These are phyloP conservation scores for Alternaria consortialis DNA, from an alignment of 2,329 filamentous ascomycete genomes.

Conservation along the genomic window DNA sequence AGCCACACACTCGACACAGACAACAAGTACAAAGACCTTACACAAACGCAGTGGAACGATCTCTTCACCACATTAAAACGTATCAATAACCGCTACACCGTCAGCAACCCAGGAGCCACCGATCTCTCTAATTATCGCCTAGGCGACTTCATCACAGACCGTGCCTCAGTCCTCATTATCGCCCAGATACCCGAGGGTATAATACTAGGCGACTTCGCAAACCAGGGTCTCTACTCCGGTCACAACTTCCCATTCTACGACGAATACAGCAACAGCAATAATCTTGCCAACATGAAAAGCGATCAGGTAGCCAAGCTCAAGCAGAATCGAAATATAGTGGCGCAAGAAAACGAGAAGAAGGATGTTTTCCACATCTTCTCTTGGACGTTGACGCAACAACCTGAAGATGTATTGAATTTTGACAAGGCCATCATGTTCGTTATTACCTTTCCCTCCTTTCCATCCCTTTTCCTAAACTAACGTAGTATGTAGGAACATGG, in stretches of 20 bases:
- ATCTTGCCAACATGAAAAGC: slow-evolving; percentile 40
- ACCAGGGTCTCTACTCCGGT: slow-evolving; percentile 47
- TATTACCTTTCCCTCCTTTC: too few relatives aligned
- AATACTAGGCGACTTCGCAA: slow-evolving; percentile 40
- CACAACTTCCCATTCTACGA: slow-evolving; percentile 49
- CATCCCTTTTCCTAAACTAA: not conserved
- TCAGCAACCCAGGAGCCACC: slow-evolving; percentile 31
- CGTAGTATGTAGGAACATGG: slow-evolving; percentile 32
- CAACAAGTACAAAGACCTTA: slow-evolving; percentile 51
- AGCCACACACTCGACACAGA: slow-evolving; percentile 57
- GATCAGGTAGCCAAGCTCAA: slow-evolving; percentile 52
- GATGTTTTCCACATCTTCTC: slow-evolving; percentile 49
- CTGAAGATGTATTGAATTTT: slow-evolving; percentile 44
- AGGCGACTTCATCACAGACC: slow-evolving; percentile 49
- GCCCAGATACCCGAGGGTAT: slow-evolving; percentile 44
- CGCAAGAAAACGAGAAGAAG: slow-evolving; percentile 31
- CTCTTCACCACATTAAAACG: slow-evolving; percentile 55
- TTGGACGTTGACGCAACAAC: slow-evolving; percentile 49
- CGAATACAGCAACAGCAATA: slow-evolving; percentile 49
- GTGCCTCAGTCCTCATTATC: slow-evolving; percentile 49
- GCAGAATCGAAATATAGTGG: slow-evolving; percentile 40
- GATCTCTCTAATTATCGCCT: slow-evolving; percentile 47
- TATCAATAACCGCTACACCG: slow-evolving; percentile 53
- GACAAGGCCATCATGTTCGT: slow-evolving; percentile 43
- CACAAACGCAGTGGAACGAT: slow-evolving; percentile 52